Conservation (phyloP, 2,329 filamentous ascomycete species). For the Penicillium glabrum region DNA sequence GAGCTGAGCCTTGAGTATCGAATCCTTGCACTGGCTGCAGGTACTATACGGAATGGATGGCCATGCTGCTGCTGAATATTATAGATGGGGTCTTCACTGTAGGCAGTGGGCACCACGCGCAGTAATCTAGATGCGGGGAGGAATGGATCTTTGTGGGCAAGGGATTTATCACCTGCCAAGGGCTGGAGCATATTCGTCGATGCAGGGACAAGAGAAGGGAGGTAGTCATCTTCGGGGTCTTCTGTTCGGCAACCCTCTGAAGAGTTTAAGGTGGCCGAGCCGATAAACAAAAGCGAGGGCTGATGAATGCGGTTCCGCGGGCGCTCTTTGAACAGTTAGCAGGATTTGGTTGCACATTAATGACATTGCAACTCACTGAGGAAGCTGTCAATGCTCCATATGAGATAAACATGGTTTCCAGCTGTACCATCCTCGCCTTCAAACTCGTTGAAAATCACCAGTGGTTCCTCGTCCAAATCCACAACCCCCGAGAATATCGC, state of each 20-base stretch:
- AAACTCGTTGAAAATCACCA: slow-evolving; percentile 46
- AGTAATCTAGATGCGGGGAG: slow-evolving; percentile 59
- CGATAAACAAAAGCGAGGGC: slow-evolving; percentile 57
- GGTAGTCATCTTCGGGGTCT: slow-evolving; percentile 49
- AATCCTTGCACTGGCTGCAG: slow-evolving; percentile 57
- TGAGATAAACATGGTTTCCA: slow-evolving; percentile 42
- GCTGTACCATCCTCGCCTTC: slow-evolving; percentile 36
- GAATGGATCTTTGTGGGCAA: slow-evolving; percentile 50
- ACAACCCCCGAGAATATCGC: slow-evolving; percentile 44
- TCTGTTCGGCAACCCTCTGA: slow-evolving; percentile 38
- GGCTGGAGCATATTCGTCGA: slow-evolving; percentile 59
- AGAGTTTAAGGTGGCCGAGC: slow-evolving; percentile 48
- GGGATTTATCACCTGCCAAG: slow-evolving; percentile 50
- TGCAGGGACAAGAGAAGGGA: slow-evolving; percentile 56
- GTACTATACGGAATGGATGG: slow-evolving; percentile 55
- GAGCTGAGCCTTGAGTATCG: slow-evolving; percentile 53
- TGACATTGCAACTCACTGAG: slow-evolving; percentile 34
- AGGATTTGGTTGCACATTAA: not conserved
- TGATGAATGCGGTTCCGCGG: slow-evolving; percentile 55
- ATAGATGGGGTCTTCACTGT: slow-evolving; percentile 50
- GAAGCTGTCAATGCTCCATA: slow-evolving; percentile 47
- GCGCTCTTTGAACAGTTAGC: slow-evolving; percentile 32
- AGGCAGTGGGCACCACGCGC: slow-evolving; percentile 55
- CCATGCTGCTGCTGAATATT: slow-evolving; percentile 56
- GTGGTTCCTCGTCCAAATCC: slow-evolving; percentile 41